These are phyloP conservation scores for Hypoxylon fuscum DNA, from an alignment of 495 filamentous ascomycete genomes.

Conservation along the genomic window DNA sequence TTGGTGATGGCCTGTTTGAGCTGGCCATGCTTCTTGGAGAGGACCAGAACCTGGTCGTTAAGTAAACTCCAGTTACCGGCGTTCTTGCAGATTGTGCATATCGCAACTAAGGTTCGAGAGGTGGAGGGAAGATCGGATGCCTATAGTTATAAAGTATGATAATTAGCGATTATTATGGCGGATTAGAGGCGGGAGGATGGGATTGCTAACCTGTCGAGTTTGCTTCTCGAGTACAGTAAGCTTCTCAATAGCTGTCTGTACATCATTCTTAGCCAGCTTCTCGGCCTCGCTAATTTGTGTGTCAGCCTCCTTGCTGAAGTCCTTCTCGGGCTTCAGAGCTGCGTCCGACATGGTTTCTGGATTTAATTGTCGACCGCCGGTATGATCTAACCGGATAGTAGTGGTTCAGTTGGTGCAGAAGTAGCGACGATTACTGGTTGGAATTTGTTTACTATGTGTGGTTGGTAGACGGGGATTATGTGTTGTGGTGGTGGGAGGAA, in stretches of 20 bases:
- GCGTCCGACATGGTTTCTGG: constrained; percentile 55
- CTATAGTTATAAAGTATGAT: constrained; percentile 56
- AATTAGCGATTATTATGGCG: constrained; percentile 32
- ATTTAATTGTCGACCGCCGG: background rate
- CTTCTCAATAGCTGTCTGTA: constrained; percentile 90
- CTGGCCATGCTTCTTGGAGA: constrained; percentile 99
- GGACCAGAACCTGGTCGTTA: constrained; percentile 93
- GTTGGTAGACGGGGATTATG: constrained; percentile 1
- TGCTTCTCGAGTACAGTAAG: constrained; percentile 91
- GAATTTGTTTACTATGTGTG: constrained; percentile 5
- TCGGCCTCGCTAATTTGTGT: constrained; percentile 88
- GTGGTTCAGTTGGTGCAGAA: background rate
- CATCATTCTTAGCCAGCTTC: constrained; percentile 76
- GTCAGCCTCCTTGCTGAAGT: constrained; percentile 90
- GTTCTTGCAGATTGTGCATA: constrained; percentile 94
- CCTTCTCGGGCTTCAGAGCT: constrained; percentile 69
- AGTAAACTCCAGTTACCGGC: constrained; percentile 89
- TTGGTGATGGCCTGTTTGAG: constrained; percentile 98
- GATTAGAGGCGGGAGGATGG: constrained; percentile 5
- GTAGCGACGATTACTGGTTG: background rate
- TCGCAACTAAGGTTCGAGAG: constrained; percentile 82
- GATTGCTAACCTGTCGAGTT: constrained; percentile 79
- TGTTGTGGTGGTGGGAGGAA: constrained; percentile 22
- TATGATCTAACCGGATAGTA: background rate
- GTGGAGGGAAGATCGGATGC: constrained; percentile 95